These are phyloP conservation scores for Hypericum perforatum DNA, from an alignment of 345 rosid species.

Conservation along the genomic window DNA sequence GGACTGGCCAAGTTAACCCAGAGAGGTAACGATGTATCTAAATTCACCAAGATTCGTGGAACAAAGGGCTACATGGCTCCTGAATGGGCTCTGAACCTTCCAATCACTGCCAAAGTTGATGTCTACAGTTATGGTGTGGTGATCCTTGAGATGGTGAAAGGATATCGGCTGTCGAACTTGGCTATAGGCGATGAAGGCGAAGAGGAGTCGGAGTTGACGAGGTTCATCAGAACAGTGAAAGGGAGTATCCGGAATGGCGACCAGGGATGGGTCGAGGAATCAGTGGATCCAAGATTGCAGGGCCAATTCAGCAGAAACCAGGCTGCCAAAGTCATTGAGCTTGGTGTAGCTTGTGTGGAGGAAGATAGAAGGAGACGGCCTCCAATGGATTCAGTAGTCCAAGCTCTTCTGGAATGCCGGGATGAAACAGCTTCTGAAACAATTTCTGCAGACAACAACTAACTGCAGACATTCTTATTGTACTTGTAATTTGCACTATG, in stretches of 20 bases:
- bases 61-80: slow-evolving; percentile 37
- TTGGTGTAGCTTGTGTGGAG: slow-evolving; percentile 25
- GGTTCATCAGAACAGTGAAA: too few relatives aligned
- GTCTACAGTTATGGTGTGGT: slow-evolving; percentile 33
- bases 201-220: too few relatives aligned
- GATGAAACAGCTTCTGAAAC: not conserved
- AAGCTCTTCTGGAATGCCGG: slow-evolving; percentile 17
- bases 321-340: slow-evolving; percentile 16
- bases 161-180: too few relatives aligned
- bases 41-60: slow-evolving; percentile 25
- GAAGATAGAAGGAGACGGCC: slow-evolving; percentile 32
- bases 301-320: slow-evolving; percentile 21
- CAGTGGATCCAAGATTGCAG: slow-evolving; percentile 27
- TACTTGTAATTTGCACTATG: too few relatives aligned
- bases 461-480: too few relatives aligned
- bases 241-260: slow-evolving; percentile 16
- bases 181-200: too few relatives aligned
- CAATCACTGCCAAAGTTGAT: slow-evolving; percentile 32
- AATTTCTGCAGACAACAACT: too few relatives aligned
- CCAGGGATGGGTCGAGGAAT: slow-evolving; percentile 20
- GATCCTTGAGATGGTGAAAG: too few relatives aligned
- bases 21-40: slow-evolving; percentile 8
- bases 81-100: too few relatives aligned
- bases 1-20: slow-evolving; percentile 8
- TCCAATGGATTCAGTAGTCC: slow-evolving; percentile 26